Evolutionary conservation across 805 yeast species (phyloP).

Genomic region (Hemisphaericaspora nanyangensis): DNA sequence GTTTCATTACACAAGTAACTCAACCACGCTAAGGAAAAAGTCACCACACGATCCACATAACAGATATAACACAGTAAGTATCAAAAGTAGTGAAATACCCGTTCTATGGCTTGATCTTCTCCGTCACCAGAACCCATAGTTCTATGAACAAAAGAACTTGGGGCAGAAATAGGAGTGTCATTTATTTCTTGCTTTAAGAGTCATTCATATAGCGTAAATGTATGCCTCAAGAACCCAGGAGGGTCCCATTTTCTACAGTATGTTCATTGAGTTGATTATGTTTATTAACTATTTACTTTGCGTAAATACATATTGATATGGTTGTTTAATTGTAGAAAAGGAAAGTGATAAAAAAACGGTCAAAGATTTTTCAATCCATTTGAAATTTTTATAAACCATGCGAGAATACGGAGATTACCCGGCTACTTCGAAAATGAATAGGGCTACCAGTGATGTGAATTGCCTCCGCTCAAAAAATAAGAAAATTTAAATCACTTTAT

Average conservation of each 20-base stretch:
- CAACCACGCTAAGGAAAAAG: constrained; percentile 12
- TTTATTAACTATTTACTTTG: not conserved
- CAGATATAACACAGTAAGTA: constrained; percentile 38
- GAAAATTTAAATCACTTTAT: too few relatives aligned
- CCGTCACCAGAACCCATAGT: constrained; percentile 58
- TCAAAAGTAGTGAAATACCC: constrained; percentile 38
- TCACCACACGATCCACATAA: constrained; percentile 48
- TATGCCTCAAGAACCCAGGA: not conserved
- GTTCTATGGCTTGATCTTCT: constrained; percentile 53
- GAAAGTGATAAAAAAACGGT: too few relatives aligned
- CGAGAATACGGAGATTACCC: too few relatives aligned
- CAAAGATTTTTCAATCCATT: too few relatives aligned
- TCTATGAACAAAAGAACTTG: constrained; percentile 48
- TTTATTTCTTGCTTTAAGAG: not conserved
- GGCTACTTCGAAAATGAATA: too few relatives aligned
- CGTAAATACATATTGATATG: too few relatives aligned
- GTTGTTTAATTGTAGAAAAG: too few relatives aligned
- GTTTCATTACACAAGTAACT: constrained; percentile 6
- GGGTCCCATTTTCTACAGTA: too few relatives aligned
- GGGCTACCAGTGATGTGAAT: too few relatives aligned
- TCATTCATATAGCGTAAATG: not conserved
- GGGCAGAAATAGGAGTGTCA: constrained; percentile 62
- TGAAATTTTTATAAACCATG: too few relatives aligned
- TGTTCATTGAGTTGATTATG: too few relatives aligned
- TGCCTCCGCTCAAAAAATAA: too few relatives aligned